Base-by-base conservation (phyloP, 106 monocot genomes). In the Posidonia australis region DNA sequence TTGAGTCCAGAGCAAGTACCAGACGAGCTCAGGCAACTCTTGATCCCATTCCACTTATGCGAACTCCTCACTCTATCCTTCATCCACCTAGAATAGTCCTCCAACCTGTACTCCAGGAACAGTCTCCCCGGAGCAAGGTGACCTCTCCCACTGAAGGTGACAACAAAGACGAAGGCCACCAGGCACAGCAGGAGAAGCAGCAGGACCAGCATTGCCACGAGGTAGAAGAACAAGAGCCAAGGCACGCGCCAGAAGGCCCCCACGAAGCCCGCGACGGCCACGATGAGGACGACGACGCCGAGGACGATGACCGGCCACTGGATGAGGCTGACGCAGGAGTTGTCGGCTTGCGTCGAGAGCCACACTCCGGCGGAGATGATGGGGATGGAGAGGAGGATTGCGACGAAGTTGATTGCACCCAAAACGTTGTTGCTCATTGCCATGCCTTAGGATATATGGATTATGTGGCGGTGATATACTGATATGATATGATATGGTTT, bases 31-130 rank as follows among this genome's bases (percentile, higher is more conserved):
- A 92, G 65, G 45, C 87, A 84, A 4, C 48, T 45, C 76, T 80
- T 77, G 74, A 92, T 87, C 60, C 65, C 30, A 28, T 77, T 58
- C 92, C 86, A 92, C 67, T 68, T 75, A 43, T 74, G 30, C 5
- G 83, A 70, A 25, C 59, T 58, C 31, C 74, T 52, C 12, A 92
- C 75, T 43, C 68, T 69, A 19, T 65, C 71, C 24, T 73, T 71
- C 47, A 87, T 70, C 92, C 92, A 92, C 5, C 78, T 80, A 0
- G 84, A 81, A 65, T 79, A 86, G 67, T 87, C 86, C 24, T 92
- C 84, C 29, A 84, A 57, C 17, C 67, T 64, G 44, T 92, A 92
- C 66, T 92, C 92, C 70, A 72, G 55, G 77, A 67, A 92, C 11
- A 58, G 54, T 46, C 92, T 69, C 73, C 65, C 75, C 1, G 88